Evolutionary conservation across 176 grass and related monocot species (phyloP).

Genomic region (Triticum dicoccoides): DNA sequence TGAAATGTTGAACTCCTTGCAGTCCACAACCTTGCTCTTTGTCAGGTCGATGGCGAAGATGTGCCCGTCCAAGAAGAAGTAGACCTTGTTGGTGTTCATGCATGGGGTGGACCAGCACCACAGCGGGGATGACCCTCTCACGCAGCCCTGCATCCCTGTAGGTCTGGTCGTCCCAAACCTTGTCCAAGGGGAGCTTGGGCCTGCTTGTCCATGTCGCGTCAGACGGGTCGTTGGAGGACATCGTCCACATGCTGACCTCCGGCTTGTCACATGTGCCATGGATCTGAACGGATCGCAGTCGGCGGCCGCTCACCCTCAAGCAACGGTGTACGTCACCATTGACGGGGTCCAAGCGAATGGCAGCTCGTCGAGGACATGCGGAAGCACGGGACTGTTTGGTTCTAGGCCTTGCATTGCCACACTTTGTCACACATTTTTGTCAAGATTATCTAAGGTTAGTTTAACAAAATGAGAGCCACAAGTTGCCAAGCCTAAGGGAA

Average conservation of each 20-base stretch:
- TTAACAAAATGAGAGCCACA: too few species aligned
- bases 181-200: neutral
- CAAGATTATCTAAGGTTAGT: too few species aligned
- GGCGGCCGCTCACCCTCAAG: neutral
- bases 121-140: neutral
- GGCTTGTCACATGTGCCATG: neutral
- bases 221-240: neutral
- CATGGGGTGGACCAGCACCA: neutral
- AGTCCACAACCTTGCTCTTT: neutral
- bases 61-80: neutral
- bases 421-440: too few species aligned
- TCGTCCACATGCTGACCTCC: neutral
- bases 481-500: too few species aligned
- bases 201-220: neutral
- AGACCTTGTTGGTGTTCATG: neutral
- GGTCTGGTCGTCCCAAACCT: neutral
- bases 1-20: neutral
- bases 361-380: neutral
- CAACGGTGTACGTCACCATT: neutral
- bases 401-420: too few species aligned
- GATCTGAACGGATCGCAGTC: neutral
- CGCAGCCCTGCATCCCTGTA: neutral
- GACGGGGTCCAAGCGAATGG: neutral
- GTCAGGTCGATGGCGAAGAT: neutral
- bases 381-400: neutral